phyloP scores from a whole-genome alignment of 2,329 filamentous ascomycete species.

The Plenodomus lindquistii region DNA sequence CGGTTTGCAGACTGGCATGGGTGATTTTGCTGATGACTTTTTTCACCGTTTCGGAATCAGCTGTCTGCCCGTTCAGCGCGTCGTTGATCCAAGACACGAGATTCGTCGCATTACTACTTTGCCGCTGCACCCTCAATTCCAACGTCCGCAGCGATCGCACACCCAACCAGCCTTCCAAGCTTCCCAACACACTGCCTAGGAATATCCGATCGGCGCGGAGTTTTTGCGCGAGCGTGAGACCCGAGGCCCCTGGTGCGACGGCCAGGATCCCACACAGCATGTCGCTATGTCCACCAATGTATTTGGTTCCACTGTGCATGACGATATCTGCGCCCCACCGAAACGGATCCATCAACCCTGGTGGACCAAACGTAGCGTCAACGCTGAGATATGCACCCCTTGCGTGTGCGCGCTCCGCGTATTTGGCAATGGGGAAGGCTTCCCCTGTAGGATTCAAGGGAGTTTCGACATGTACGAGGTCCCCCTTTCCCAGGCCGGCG shows the following conservation, averaged over 20 bases:
- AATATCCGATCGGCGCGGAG: constrained; percentile 72
- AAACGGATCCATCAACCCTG: constrained; percentile 86
- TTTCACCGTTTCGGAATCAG: constrained; percentile 52
- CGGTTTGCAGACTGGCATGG: constrained; percentile 80
- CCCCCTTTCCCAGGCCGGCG: constrained; percentile 71
- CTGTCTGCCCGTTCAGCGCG: constrained; percentile 48
- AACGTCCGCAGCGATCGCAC: constrained; percentile 84
- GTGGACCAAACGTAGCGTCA: constrained; percentile 91
- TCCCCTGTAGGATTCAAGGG: constrained; percentile 89
- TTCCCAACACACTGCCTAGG: constrained; percentile 84
- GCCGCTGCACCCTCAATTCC: constrained; percentile 77
- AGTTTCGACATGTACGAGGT: constrained; percentile 90
- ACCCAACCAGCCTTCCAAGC: constrained; percentile 88
- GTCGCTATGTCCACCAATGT: constrained; percentile 93
- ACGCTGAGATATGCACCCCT: constrained; percentile 78
- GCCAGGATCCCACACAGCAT: constrained; percentile 85
- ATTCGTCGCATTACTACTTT: constrained; percentile 69
- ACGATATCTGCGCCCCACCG: constrained; percentile 78
- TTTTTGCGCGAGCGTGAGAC: constrained; percentile 43
- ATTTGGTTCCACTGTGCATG: constrained; percentile 95
- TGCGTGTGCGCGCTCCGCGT: constrained; percentile 71
- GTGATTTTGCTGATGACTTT: constrained; percentile 64
- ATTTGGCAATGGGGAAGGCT: constrained; percentile 72
- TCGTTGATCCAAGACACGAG: constrained; percentile 73
- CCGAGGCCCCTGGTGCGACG: constrained; percentile 52